A percentile compares a stretch with the other conserved stretches of the same genome.
Evolutionary conservation across 176 grass and related monocot genomes (phyloP).

Genomic region (Carex pumila): DNA sequence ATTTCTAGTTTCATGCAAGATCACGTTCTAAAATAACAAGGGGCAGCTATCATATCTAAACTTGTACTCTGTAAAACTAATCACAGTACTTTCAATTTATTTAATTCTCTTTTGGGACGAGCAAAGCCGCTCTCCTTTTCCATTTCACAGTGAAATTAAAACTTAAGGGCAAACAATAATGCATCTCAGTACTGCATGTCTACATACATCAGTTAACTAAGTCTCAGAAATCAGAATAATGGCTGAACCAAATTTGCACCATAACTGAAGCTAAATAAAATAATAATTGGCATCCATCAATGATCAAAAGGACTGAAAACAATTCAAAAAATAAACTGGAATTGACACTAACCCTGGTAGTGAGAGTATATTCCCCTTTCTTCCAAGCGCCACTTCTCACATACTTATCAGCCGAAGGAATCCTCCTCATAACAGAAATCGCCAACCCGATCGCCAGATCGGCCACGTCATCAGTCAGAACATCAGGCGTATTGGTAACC

Average conservation of each 20-base stretch:
- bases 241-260: not conserved
- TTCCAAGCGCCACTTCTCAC: conserved; percentile 60
- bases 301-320: not conserved
- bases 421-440: conserved; percentile 50
- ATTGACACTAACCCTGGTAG: conserved; percentile 46
- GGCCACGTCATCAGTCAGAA: conserved; percentile 92
- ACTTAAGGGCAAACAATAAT: not conserved
- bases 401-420: conserved; percentile 62
- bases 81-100: not conserved
- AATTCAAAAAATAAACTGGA: not conserved
- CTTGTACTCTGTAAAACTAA: not conserved
- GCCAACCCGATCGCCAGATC: conserved; percentile 80
- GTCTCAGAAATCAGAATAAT: not conserved
- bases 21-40: not conserved
- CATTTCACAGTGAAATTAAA: not conserved
- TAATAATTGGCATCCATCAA: not conserved
- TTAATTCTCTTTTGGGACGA: not conserved
- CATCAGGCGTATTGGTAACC: conserved; percentile 96
- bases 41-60: not conserved
- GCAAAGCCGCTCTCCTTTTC: not conserved
- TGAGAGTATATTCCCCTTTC: conserved; percentile 50
- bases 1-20: not conserved
- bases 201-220: not conserved
- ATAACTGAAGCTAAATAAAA: not conserved
- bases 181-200: not conserved